A percentile compares a stretch with the other conserved stretches of the same genome.
These are phyloP conservation scores for Cenchrus fungigraminus DNA, from an alignment of 176 grass and related monocot genomes.

Conservation along the genomic window DNA sequence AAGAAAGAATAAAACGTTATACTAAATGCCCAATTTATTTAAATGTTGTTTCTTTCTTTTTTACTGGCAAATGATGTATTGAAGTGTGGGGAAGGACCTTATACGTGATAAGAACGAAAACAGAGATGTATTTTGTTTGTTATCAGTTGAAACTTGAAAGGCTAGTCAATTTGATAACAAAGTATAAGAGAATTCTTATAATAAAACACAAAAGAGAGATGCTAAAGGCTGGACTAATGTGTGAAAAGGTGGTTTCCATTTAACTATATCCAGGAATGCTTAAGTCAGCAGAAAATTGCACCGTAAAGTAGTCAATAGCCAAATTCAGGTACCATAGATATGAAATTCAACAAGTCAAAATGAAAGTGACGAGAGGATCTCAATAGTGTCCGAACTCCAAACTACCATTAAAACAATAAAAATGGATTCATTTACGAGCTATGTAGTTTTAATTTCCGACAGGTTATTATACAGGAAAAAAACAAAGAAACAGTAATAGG, in stretches of 20 bases:
- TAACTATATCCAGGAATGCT: constrained; percentile 4
- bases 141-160: neutral
- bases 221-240: constrained; percentile 12
- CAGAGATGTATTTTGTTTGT: neutral
- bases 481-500: neutral
- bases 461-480: neutral
- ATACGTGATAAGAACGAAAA: neutral
- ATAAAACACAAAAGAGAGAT: neutral
- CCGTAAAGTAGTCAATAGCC: neutral
- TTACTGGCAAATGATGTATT: neutral
- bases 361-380: neutral
- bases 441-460: neutral
- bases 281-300: neutral
- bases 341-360: neutral
- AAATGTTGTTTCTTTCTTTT: neutral
- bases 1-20: neutral
- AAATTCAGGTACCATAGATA: neutral
- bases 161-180: constrained; percentile 16
- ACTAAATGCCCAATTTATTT: neutral
- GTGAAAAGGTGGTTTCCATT: constrained; percentile 10
- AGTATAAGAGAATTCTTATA: neutral
- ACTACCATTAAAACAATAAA: neutral
- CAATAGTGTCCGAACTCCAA: neutral
- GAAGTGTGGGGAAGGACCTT: neutral
- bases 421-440: neutral